Base-by-base conservation (phyloP, 2,329 filamentous ascomycete species). In the Penicillium polonicum region DNA sequence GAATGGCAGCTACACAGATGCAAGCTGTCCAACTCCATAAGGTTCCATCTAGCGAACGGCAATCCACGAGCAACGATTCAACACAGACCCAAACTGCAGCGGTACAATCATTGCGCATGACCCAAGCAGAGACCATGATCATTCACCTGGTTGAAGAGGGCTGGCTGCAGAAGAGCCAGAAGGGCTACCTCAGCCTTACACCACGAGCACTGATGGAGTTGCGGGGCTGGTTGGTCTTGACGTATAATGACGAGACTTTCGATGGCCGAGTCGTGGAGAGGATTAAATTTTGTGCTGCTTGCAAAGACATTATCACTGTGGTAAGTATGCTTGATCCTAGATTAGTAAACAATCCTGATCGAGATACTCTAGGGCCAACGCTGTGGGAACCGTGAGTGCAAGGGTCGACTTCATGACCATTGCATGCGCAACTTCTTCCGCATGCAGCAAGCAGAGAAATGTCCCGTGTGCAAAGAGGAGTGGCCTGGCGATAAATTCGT, bases 201-300 rank as follows among this genome's bases (percentile, higher is more conserved):
- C 85, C 91, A 3, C 84, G 93, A 9, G 88, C 86, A 2, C 78
- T 99, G 64, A 85, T 97, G 80, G 94, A 99, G 79, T 78, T 99
- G 57, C 83, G 88, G 57, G 82, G 84, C 2, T 97, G 92, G 87
- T 82, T 99, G 48, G 78, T 91, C n/a, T 89, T 90, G 52, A 91
- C 88, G 29, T 99, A 96, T 75, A 97, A 99, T 70, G 90, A 95
- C 55, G 77, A 82, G 0, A 83, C 85, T 10, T 79, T 81, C 1
- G 85, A 85, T 25, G 76, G 76, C 1, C 74, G 70, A 10, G 60
- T 65, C 54, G 86, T 83, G 80, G 83, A 91, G 70, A 85, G 86
- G 61, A 89, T 99, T 72, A 96, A 94, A 76, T 85, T 87, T 61
- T 99, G 94, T 72, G 85, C 89, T 69, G 92, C 90, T 0, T 99